phyloP scores from a whole-genome alignment of 768 basidiomycete genomes.

The Kwoniella dendrophila region DNA sequence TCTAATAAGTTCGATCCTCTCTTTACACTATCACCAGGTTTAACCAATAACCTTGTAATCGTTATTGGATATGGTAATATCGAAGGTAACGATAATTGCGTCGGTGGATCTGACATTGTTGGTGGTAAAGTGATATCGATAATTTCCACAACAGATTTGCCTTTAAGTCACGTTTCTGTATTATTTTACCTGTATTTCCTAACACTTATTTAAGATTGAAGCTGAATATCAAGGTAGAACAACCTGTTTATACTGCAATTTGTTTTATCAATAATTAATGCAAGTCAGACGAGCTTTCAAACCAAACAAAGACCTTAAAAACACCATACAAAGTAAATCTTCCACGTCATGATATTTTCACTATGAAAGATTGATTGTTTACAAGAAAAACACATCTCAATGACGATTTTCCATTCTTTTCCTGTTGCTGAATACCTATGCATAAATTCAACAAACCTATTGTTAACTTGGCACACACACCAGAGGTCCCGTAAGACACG shows the following conservation, averaged over 20 bases:
- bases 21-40: conserved; percentile 59
- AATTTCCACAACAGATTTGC: background rate
- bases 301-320: background rate
- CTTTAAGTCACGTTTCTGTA: background rate
- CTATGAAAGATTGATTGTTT: background rate
- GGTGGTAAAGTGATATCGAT: background rate
- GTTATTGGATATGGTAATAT: conserved; percentile 85
- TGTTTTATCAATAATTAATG: too few relatives aligned
- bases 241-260: background rate
- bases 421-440: too few relatives aligned
- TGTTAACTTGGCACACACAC: too few relatives aligned
- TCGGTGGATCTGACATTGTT: conserved; percentile 55
- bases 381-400: background rate
- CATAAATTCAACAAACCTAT: too few relatives aligned
- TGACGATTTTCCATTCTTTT: background rate
- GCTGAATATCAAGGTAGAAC: too few relatives aligned
- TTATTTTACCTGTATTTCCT: background rate
- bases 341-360: conserved; percentile 19
- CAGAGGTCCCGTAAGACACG: background rate
- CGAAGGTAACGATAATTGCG: conserved; percentile 73
- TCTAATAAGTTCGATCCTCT: conserved; percentile 75
- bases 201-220: too few relatives aligned
- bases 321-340: background rate
- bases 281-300: background rate
- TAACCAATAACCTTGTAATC: conserved; percentile 69